Evolutionary conservation across 495 filamentous ascomycete species (phyloP).

Genomic region (Aspergillus asperescens): DNA sequence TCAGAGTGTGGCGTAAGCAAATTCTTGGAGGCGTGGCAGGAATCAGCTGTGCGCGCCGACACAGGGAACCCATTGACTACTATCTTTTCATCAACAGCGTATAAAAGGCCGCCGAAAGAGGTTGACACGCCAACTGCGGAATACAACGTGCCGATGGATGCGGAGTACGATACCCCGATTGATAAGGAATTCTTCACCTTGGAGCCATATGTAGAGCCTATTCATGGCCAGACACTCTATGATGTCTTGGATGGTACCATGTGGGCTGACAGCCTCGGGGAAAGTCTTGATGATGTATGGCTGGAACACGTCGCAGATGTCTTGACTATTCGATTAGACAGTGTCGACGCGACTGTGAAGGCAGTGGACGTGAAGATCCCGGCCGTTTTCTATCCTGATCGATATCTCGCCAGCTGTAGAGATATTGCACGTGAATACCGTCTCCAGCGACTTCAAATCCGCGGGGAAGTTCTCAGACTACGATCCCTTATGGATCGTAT

Average conservation of each 20-base stretch:
- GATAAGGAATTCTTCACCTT: constrained; percentile 41
- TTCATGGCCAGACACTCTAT: constrained; percentile 58
- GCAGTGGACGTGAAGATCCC: constrained; percentile 62
- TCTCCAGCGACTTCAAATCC: constrained; percentile 31
- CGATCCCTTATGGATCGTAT: constrained; percentile 34
- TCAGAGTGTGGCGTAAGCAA: constrained; percentile 29
- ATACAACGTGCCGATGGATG: not conserved
- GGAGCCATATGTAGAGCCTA: constrained; percentile 34
- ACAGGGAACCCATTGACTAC: constrained; percentile 36
- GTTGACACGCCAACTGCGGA: not conserved
- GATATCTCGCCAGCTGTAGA: constrained; percentile 61
- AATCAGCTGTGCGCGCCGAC: constrained; percentile 36
- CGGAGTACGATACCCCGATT: constrained; percentile 27
- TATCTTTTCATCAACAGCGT: constrained; percentile 38
- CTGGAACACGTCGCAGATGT: constrained; percentile 60
- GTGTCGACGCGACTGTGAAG: constrained; percentile 36
- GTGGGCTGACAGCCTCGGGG: constrained; percentile 50
- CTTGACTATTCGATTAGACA: constrained; percentile 54
- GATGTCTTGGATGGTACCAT: constrained; percentile 64
- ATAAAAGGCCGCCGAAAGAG: constrained; percentile 26
- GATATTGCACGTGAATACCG: constrained; percentile 50
- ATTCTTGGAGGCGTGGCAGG: constrained; percentile 41
- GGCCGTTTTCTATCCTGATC: constrained; percentile 67
- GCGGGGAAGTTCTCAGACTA: constrained; percentile 37
- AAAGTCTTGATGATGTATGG: constrained; percentile 51